A percentile compares a stretch with the other conserved stretches of the same genome.
Evolutionary conservation across 2,329 filamentous ascomycete genomes (phyloP).

Genomic region (Colletotrichum sidae): DNA sequence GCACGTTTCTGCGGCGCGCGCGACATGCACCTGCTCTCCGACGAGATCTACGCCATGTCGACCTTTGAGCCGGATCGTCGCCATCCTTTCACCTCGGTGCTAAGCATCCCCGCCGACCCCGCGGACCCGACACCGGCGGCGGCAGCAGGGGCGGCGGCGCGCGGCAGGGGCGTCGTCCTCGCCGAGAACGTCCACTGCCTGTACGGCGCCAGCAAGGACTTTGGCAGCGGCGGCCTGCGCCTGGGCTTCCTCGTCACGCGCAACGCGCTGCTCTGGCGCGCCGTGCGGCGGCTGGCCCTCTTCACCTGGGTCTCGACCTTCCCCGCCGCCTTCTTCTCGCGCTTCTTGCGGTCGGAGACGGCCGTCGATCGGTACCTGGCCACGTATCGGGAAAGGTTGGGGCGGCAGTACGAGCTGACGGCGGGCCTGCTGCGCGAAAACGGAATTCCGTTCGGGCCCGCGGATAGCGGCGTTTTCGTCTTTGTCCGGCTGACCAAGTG

Average conservation of each 20-base stretch:
- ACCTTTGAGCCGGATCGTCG: background rate
- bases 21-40: slow-evolving; percentile 17
- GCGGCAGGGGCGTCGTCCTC: background rate
- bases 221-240: slow-evolving; percentile 19
- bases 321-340: slow-evolving; percentile 1
- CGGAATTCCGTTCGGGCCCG: slow-evolving; percentile 3
- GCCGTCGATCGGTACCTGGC: background rate
- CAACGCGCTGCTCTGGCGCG: slow-evolving; percentile 7
- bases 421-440: background rate
- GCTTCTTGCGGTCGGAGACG: background rate
- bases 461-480: slow-evolving; percentile 12
- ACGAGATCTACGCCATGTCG: slow-evolving; percentile 26
- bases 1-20: slow-evolving; percentile 12
- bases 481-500: slow-evolving; percentile 16
- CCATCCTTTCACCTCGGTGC: slow-evolving; percentile 13
- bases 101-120: slow-evolving; percentile 12
- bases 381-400: slow-evolving; percentile 12
- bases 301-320: slow-evolving; percentile 17
- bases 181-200: slow-evolving; percentile 20
- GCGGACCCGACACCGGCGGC: too few species aligned
- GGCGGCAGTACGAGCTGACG: slow-evolving; percentile 4
- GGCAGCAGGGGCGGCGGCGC: too few species aligned
- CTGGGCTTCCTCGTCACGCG: slow-evolving; percentile 19
- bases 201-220: slow-evolving; percentile 26
- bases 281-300: background rate